These are phyloP conservation scores for Escovopsis sp. DNA, from an alignment of 2,329 filamentous ascomycete species.

Conservation along the genomic window DNA sequence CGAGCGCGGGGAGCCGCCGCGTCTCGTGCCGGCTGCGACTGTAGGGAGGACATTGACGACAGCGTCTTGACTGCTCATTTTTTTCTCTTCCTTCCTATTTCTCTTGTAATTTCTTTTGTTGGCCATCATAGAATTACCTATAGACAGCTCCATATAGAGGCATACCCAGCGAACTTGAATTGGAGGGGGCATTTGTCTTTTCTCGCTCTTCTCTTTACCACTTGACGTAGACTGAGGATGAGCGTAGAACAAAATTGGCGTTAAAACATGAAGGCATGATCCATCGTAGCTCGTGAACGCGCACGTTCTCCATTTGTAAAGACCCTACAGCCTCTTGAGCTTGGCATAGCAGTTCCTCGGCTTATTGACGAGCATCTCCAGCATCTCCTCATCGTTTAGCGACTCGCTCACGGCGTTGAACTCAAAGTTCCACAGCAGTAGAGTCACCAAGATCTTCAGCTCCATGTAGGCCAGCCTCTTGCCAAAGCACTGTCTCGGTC, in stretches of 20 bases:
- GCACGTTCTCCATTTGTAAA: too few species aligned
- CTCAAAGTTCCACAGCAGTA: conserved; percentile 25
- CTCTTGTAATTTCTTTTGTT: too few species aligned
- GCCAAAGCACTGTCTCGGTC: conserved; percentile 24
- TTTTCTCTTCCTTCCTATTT: not conserved
- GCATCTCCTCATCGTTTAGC: conserved; percentile 9
- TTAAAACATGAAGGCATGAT: too few species aligned
- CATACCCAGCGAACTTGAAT: not conserved
- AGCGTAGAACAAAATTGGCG: too few species aligned
- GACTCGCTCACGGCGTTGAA: conserved; percentile 8
- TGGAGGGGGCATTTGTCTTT: too few species aligned
- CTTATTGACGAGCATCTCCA: conserved; percentile 12
- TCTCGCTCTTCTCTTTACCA: too few species aligned
- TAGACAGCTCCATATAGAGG: not conserved
- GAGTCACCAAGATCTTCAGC: conserved; percentile 19
- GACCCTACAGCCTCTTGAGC: conserved; percentile 5
- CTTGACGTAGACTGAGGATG: too few species aligned
- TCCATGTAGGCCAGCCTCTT: conserved; percentile 21
- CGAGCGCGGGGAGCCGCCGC: not conserved
- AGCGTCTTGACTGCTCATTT: not conserved
- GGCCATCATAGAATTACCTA: not conserved
- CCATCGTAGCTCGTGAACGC: too few species aligned
- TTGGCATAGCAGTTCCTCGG: conserved; percentile 15
- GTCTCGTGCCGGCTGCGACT: not conserved
- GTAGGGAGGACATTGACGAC: not conserved